These are phyloP conservation scores for Beauveria sp. DNA, from an alignment of 2,329 filamentous ascomycete species.

Conservation along the genomic window DNA sequence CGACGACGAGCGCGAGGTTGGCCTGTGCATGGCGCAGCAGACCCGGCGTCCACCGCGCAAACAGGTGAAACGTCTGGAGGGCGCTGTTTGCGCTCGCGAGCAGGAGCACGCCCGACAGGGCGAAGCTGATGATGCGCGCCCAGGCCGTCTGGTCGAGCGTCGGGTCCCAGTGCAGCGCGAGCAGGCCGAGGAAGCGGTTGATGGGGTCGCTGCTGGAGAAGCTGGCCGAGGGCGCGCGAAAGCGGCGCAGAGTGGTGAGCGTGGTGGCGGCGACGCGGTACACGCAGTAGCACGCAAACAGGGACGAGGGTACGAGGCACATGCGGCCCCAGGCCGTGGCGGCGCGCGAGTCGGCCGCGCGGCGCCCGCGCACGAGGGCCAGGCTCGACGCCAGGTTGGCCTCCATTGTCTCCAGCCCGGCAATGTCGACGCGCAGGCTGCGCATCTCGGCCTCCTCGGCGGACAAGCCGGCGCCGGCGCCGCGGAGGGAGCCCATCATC, in stretches of 20 bases:
- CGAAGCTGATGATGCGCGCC: constrained; percentile 78
- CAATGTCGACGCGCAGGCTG: constrained; percentile 64
- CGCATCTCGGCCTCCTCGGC: constrained; percentile 53
- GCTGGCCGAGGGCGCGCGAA: constrained; percentile 28
- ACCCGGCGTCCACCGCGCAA: constrained; percentile 65
- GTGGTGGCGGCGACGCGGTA: constrained; percentile 72
- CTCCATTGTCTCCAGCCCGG: constrained; percentile 74
- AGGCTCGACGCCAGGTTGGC: constrained; percentile 60
- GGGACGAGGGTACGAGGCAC: constrained; percentile 53
- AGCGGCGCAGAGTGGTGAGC: constrained; percentile 58
- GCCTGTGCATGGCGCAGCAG: constrained; percentile 68
- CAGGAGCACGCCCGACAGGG: constrained; percentile 76
- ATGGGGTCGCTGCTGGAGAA: constrained; percentile 73
- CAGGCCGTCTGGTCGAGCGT: constrained; percentile 74
- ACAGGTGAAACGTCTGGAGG: constrained; percentile 76
- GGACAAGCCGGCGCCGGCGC: constrained; percentile 50
- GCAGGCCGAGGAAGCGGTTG: constrained; percentile 70
- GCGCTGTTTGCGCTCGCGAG: constrained; percentile 74
- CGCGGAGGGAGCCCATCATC: constrained; percentile 63
- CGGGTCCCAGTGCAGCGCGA: constrained; percentile 79
- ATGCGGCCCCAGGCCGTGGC: constrained; percentile 60
- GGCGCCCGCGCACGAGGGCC: constrained; percentile 52
- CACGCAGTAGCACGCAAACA: constrained; percentile 75
- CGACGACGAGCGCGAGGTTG: constrained; percentile 70
- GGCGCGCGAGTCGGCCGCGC: constrained; percentile 57